phyloP scores from a whole-genome alignment of 2,329 filamentous ascomycete species.

The Trichoderma harzianum region DNA sequence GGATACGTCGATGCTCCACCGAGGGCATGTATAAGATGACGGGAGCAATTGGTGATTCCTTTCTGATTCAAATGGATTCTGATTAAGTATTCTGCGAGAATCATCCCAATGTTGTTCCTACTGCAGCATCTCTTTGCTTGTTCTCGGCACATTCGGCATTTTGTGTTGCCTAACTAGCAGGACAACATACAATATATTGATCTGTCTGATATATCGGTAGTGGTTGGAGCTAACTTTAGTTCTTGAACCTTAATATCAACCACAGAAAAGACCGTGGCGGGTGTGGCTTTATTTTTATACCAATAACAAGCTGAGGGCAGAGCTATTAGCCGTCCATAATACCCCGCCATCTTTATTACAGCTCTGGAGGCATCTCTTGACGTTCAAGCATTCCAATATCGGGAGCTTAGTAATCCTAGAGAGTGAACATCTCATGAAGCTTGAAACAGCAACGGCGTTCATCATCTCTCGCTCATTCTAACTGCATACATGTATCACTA shows the following conservation, averaged over 20 bases:
- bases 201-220: not conserved
- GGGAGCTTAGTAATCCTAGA: not conserved
- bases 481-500: no score
- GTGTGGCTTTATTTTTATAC: not conserved
- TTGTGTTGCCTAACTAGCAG: not conserved
- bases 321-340: not conserved
- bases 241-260: not conserved
- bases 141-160: not conserved
- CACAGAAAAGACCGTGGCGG: not conserved
- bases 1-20: slow-evolving; percentile 9
- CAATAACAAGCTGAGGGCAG: not conserved
- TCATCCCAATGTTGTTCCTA: not conserved
- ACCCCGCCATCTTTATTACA: not conserved
- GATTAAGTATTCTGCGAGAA: not conserved
- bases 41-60: not conserved
- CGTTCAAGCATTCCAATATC: not conserved
- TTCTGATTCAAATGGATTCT: not conserved
- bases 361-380: not conserved
- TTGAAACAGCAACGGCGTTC: no score
- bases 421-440: no score
- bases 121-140: not conserved
- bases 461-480: no score
- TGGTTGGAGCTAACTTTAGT: not conserved
- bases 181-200: not conserved
- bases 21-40: not conserved